Conservation (phyloP, 139 green algal species). For the Trebouxia sp. region DNA sequence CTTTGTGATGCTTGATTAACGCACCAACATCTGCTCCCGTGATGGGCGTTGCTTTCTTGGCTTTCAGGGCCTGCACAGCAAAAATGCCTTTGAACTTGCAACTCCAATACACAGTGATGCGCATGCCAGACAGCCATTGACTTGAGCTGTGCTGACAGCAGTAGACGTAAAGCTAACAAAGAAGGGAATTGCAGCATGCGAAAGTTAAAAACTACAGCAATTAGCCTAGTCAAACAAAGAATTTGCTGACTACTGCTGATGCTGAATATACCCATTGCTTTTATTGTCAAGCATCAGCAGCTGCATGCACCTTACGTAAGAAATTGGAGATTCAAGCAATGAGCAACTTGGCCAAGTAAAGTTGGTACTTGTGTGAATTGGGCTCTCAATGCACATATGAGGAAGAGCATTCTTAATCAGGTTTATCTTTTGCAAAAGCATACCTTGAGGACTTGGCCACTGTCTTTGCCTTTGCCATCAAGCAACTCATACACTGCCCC, state of each 20-base stretch:
- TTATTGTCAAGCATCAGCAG: too few species aligned
- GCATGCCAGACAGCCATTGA: not conserved
- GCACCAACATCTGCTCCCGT: slow-evolving; percentile 22
- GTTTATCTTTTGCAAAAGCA: not conserved
- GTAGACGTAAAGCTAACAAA: not conserved
- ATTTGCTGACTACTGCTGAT: not conserved
- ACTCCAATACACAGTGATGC: too few species aligned
- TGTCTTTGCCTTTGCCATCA: slow-evolving; percentile 27
- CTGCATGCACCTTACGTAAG: too few species aligned
- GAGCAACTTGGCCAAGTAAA: not conserved
- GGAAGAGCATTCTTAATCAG: not conserved
- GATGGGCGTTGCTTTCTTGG: slow-evolving; percentile 23
- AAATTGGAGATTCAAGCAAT: too few species aligned
- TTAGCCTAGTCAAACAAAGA: not conserved
- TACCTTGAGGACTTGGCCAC: slow-evolving; percentile 31
- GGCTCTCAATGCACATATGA: too few species aligned
- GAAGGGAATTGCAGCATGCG: too few species aligned
- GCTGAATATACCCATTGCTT: not conserved
- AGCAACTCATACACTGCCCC: slow-evolving; percentile 30
- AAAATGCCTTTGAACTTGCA: too few species aligned
- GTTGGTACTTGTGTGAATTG: not conserved
- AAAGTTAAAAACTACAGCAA: not conserved
- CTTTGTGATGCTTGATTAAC: not conserved
- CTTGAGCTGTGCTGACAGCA: not conserved
- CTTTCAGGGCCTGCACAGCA: slow-evolving; percentile 23